Evolutionary conservation across 2,329 filamentous ascomycete species (phyloP), one percentile per base, ranked within the genome.

Genomic region (Knoxdaviesia proteae): DNA sequence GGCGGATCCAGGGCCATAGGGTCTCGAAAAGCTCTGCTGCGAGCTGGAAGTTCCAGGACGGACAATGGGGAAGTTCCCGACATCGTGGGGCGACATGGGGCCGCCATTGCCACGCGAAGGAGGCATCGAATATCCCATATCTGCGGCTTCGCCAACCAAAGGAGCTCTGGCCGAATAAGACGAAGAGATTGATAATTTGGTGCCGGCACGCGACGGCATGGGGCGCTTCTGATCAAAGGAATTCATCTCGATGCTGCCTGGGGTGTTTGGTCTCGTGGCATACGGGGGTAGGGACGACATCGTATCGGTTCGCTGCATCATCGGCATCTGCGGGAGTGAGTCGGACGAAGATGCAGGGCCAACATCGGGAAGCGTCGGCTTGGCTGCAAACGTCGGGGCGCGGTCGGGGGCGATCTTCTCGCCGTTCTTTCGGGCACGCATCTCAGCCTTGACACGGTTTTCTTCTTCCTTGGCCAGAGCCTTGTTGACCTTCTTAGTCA

Each of bases 401-500:
- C 73, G 64, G 36, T 68, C 64, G 32, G 66, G 49, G 1, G 60
- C 57, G 29, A 61, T 53, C 47, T 67, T 65, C 41, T 70, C 71
- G 42, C 72, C 56, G 37, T 65, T 67, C 53, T 69, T 71, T 50
- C 65, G 67, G 4, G 68, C 68, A 11, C 60, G 62, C 51, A 61
- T 69, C 47, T 68, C 69, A 0, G 63, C 67, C 52, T 64, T 71
- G 30, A 61, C 60, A 50, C 68, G 65, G 51, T 68, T 72, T 47
- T 65, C 67, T 55, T 80, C 77, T 42, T 90, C 80, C 51, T 86
- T 84, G 42, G 78, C 80, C 31, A 96, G 62, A 0, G 86, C 88
- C 57, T 84, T 87, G 60, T 90, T 84, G 52, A 94, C 82, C 61
- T 90, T 94, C 52, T 67, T 71, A 43, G 77, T 76, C 4, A 96